These are phyloP conservation scores for Lecanicillium sp. DNA, from an alignment of 2,329 filamentous ascomycete genomes.

Conservation along the genomic window DNA sequence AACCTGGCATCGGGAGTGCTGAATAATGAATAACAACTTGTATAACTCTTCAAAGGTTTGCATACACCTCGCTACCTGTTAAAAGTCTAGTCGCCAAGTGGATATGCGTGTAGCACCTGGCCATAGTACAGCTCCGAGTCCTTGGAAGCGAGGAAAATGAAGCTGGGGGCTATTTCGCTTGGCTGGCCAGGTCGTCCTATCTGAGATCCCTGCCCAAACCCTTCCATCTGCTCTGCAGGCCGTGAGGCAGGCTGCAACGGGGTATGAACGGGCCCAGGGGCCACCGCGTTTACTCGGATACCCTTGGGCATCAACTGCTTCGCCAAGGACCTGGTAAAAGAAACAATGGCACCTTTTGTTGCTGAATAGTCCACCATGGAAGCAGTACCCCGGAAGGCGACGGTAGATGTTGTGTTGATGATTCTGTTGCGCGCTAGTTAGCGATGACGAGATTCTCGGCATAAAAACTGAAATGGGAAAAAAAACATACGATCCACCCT, in stretches of 20 bases:
- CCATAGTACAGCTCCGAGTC: conserved; percentile 34
- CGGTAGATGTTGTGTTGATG: conserved; percentile 50
- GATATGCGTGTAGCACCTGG: conserved; percentile 35
- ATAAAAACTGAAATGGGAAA: background rate
- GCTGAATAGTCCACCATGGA: conserved; percentile 49
- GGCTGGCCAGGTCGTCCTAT: conserved; percentile 37
- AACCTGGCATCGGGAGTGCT: no score
- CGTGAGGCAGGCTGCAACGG: conserved; percentile 38
- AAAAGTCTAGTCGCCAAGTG: conserved; percentile 30
- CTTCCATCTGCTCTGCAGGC: conserved; percentile 39
- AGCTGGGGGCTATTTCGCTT: conserved; percentile 37
- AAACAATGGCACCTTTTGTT: conserved; percentile 53
- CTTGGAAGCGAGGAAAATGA: conserved; percentile 35
- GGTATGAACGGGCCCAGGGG: conserved; percentile 38
- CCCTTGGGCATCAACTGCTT: conserved; percentile 49
- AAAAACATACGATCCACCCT: conserved; percentile 35
- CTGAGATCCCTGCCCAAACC: conserved; percentile 33
- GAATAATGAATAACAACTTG: no score
- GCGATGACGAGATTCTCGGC: background rate
- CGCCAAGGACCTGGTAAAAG: conserved; percentile 48
- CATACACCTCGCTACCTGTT: no score
- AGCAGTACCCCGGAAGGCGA: conserved; percentile 47
- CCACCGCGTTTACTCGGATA: conserved; percentile 47
- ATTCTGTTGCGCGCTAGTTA: conserved; percentile 32
- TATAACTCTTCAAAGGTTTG: no score